Percentiles rank a stretch among this genome's conserved stretches.
phyloP scores from a whole-genome alignment of 2,329 filamentous ascomycete species.

The Malbranchea zuffiana region DNA sequence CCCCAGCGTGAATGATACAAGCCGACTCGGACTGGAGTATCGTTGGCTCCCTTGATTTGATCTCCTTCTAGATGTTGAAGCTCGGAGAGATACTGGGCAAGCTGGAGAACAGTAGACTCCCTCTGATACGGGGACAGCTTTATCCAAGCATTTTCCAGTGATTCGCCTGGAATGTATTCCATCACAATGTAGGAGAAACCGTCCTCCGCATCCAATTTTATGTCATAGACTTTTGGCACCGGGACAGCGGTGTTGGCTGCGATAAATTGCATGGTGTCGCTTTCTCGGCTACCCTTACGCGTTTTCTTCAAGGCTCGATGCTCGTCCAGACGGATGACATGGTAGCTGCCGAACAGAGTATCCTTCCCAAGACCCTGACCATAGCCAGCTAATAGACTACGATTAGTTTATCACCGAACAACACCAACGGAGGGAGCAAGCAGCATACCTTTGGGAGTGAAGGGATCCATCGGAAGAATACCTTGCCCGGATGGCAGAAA shows the following conservation, averaged over 20 bases:
- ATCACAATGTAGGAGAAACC: neutral
- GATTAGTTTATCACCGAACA: too few species aligned
- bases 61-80: conserved; percentile 4
- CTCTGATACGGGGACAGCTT: conserved; percentile 5
- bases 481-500: too few species aligned
- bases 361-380: neutral
- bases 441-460: neutral
- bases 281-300: neutral
- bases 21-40: neutral
- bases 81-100: conserved; percentile 9
- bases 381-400: too few species aligned
- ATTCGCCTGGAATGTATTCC: conserved; percentile 7
- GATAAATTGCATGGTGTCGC: conserved; percentile 5
- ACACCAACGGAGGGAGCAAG: too few species aligned
- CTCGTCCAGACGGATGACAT: conserved; percentile 4
- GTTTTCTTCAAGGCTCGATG: conserved; percentile 1
- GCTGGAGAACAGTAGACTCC: conserved; percentile 2
- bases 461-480: neutral
- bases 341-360: too few species aligned
- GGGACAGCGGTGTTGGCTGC: conserved; percentile 4
- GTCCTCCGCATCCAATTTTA: neutral
- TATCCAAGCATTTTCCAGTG: conserved; percentile 7
- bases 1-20: neutral
- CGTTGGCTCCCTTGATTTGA: conserved; percentile 8
- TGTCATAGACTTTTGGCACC: conserved; percentile 6